A percentile compares a stretch with the other conserved stretches of the same genome.
These are phyloP conservation scores for Diospyros lotus DNA, from an alignment of 148 eudicot species.

Conservation along the genomic window DNA sequence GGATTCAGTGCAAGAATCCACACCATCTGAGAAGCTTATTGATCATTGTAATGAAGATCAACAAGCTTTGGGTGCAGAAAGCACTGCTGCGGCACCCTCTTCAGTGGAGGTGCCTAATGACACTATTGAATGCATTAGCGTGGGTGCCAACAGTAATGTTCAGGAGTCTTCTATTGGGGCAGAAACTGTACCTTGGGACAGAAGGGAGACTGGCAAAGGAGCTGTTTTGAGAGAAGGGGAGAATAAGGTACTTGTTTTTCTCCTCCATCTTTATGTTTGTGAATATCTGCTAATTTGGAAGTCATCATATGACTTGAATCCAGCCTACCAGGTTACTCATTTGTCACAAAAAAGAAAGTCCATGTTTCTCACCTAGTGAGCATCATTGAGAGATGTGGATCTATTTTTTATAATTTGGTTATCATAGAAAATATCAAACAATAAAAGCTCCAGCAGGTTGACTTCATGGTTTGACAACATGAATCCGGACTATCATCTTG, in stretches of 20 bases:
- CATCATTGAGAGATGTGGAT: too few species aligned
- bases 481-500: not conserved
- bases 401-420: too few species aligned
- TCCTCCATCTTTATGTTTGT: not conserved
- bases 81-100: constrained; percentile 18
- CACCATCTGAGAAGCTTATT: not conserved
- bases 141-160: constrained; percentile 17
- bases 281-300: not conserved
- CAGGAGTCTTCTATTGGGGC: constrained; percentile 21
- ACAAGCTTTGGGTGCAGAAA: constrained; percentile 23
- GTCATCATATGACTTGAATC: not conserved
- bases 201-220: constrained; percentile 29
- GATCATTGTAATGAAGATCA: constrained; percentile 17
- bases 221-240: constrained; percentile 27
- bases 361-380: not conserved
- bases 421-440: too few species aligned
- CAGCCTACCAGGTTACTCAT: too few species aligned
- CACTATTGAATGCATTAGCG: constrained; percentile 11
- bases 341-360: too few species aligned
- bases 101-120: constrained; percentile 22
- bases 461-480: not conserved
- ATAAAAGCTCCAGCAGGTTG: not conserved
- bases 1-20: constrained; percentile 19
- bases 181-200: constrained; percentile 21
- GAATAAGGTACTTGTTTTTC: constrained; percentile 31